Evolutionary conservation across 2,329 filamentous ascomycete genomes (phyloP), one percentile per base, ranked within the genome.

Genomic region (Penicillium sp.): DNA sequence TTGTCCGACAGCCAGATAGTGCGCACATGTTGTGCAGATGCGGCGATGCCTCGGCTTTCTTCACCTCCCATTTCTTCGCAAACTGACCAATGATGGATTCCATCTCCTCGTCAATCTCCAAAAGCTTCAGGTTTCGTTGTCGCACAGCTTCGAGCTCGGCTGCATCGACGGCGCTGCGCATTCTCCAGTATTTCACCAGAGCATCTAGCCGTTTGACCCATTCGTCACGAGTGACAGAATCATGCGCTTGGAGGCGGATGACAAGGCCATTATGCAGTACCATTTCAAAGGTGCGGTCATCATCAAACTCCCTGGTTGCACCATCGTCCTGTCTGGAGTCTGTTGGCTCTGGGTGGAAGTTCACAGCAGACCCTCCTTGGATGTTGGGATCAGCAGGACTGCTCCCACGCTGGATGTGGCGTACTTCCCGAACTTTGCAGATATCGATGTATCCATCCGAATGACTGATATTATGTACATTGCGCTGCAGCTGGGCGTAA

Each of bases 1-100:
- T 78, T 13, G 77, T 70, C 28, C 81, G 77, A 57, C 81, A 85
- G 25, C 71, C 73, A 8, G 77, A 73, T 15, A 84, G 74, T n/a
- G 77, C 75, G 58, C 81, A 85, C 66, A 84, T 75, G 58, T 85
- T 81, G 67, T 83, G 84, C n/a, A 84, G 63, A 26, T 77, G 66
- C 1, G 81, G 75, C 1, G 76, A 81, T n/a, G 81, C 79, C 50
- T 76, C 75, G 1, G 79, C 77, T 47, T 80, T 75, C 11, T 72
- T 77, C 15, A 84, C 80, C 58, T 85, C 81, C 81, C 81, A 85
- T 53, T 84, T 84, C 48, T 73, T 69, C 0, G 80, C 80, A 54
- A 80, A 84, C 53, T 83, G 80, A 7, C 81, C 81, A n/a, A 84
- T 63, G 29, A 76, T 64, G 1, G 81, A 80, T 60, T 85, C 81